Percentiles rank a stretch among this genome's conserved stretches.
Conservation (phyloP, 768 basidiomycete genomes). For the Lentinus brumalis region DNA sequence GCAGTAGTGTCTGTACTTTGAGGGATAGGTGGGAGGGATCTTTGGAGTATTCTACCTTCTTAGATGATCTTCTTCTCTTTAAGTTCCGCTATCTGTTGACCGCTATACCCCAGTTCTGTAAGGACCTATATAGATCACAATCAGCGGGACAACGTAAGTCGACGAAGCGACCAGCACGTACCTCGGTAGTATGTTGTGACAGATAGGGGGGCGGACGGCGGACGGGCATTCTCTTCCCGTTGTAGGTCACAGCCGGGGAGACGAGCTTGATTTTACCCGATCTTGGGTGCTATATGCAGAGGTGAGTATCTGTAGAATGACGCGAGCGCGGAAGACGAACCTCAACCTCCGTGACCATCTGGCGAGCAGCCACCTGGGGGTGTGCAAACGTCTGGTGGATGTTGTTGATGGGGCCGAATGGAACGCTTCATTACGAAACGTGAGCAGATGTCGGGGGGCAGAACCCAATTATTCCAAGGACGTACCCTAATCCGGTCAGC, state of each 20-base stretch:
- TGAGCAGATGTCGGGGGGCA: not conserved
- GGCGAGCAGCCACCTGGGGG: slow-evolving; percentile 79
- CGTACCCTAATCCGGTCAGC: slow-evolving; percentile 79
- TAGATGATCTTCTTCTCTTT: slow-evolving; percentile 31
- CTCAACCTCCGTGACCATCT: slow-evolving; percentile 75
- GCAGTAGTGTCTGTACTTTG: too few species aligned
- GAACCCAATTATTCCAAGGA: slow-evolving; percentile 8
- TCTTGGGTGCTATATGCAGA: slow-evolving; percentile 34
- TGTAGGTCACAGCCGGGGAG: slow-evolving; percentile 79
- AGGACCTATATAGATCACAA: slow-evolving; percentile 18
- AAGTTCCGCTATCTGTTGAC: slow-evolving; percentile 30
- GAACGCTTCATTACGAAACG: slow-evolving; percentile 50
- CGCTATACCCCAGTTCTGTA: slow-evolving; percentile 35
- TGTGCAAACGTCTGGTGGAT: slow-evolving; percentile 89
- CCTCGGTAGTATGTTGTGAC: slow-evolving; percentile 82
- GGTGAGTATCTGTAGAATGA: not conserved
- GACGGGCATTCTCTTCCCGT: slow-evolving; percentile 76
- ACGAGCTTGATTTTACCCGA: slow-evolving; percentile 70
- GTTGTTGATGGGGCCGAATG: slow-evolving; percentile 91
- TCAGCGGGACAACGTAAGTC: not conserved
- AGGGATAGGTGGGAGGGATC: not conserved
- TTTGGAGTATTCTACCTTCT: not conserved
- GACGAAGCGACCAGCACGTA: slow-evolving; percentile 21
- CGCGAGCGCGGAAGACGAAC: slow-evolving; percentile 36
- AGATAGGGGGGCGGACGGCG: slow-evolving; percentile 83